phyloP scores from a whole-genome alignment of 208 protist species.

The Phytomonas sp. region DNA sequence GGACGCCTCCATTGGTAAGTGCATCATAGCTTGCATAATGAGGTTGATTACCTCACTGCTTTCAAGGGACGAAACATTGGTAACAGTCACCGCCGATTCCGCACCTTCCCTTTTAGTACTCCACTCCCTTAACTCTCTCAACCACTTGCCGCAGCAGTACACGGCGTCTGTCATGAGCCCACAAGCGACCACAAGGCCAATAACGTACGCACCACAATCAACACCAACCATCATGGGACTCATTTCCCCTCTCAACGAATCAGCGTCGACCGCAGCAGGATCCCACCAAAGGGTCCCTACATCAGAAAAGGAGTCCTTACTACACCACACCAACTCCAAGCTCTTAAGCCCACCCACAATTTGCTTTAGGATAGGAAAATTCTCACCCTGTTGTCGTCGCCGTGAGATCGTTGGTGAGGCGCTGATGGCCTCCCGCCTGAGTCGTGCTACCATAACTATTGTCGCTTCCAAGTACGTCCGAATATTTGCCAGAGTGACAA shows the following conservation, averaged over 20 bases:
- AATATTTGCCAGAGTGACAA: constrained; percentile 12
- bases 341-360: constrained; percentile 8
- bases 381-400: constrained; percentile 22
- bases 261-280: neutral
- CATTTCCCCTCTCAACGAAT: neutral
- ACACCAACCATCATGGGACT: neutral
- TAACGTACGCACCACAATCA: neutral
- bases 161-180: neutral
- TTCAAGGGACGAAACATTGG: neutral
- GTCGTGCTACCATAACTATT: constrained; percentile 19
- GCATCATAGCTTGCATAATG: neutral
- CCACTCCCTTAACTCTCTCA: neutral
- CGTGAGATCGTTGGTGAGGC: constrained; percentile 31
- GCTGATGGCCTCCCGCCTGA: constrained; percentile 19
- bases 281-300: neutral
- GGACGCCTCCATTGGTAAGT: neutral
- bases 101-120: neutral
- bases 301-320: neutral
- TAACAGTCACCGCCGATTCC: neutral
- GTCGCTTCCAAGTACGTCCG: constrained; percentile 37
- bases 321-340: neutral
- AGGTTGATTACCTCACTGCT: neutral
- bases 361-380: constrained; percentile 39
- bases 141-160: neutral
- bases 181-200: neutral